Base-by-base conservation (phyloP, 768 basidiomycete genomes). In the Sarcomyxa edulis region DNA sequence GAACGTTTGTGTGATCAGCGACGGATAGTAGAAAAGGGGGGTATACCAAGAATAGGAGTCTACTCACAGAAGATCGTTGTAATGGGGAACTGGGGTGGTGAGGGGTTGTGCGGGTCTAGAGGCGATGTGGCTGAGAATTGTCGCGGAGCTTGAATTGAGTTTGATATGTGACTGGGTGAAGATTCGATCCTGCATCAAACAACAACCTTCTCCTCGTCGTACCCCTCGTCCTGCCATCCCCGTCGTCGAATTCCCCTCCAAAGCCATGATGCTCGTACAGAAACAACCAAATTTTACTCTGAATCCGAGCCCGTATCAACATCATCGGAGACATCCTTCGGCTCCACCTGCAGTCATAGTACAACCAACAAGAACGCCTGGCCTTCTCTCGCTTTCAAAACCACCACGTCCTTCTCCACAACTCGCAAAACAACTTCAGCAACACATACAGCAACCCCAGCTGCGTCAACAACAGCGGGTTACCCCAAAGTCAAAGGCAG, bases 351-450 rank as follows among this genome's bases (percentile, higher is more conserved):
- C 76, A 24, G 74, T 81, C 50, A 68, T 79, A 44, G 76, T 84
- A 4, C 81, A 84, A 55, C 77, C 85, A 3, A 84, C 85, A 9
- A 71, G 72, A 39, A 84, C 76, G 0, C 85, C 84, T 1, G 85
- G 85, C 53, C 69, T 88, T 7, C 71, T 88, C 36, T 73, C 78
- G 33, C 68, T 88, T 35, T 76, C 81, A 38, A 82, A 78, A 66
- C 78, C 78, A 9, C 37, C 47, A 31, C 60, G 61, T 24, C 52
- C 46, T 24, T 43, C 46, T 27, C 46, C 41, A n/a, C 56, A 33
- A 52, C 61, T 59, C 6, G 61, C 62, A 31, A 60, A 58, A 19
- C 62, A 64, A 36, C 64, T 54, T 15, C 56, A 53, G n/a, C 65
- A 64, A 28, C 57, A 56, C 39, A 41, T 29, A 37, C 36, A 22